Evolutionary conservation across 495 filamentous ascomycete species (phyloP).

Genomic region (Thermochaetoides thermophila): DNA sequence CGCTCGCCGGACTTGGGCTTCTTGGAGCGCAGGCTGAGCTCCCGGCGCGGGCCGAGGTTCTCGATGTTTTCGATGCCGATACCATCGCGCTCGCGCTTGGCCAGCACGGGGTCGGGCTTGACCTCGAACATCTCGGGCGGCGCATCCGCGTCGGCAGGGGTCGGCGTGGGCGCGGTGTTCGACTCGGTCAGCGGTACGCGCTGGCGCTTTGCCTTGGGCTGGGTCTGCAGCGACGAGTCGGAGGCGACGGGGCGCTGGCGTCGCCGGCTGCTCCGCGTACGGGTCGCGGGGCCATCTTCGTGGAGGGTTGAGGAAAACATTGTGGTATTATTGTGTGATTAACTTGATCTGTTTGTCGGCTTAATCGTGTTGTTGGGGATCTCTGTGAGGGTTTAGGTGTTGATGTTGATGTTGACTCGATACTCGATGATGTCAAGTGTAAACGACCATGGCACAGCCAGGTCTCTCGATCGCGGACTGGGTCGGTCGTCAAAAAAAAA

Average conservation of each 20-base stretch:
- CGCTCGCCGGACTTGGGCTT: constrained; percentile 42
- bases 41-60: constrained; percentile 19
- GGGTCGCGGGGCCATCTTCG: constrained; percentile 32
- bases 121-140: constrained; percentile 33
- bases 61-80: constrained; percentile 26
- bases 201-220: constrained; percentile 58
- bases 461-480: too few species aligned
- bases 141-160: constrained; percentile 26
- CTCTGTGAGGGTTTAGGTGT: constrained; percentile 2
- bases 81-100: constrained; percentile 33
- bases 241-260: constrained; percentile 51
- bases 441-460: constrained; percentile 1
- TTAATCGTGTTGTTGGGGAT: constrained; percentile 1
- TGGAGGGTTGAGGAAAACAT: constrained; percentile 50
- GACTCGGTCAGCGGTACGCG: constrained; percentile 45
- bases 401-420: constrained; percentile 6
- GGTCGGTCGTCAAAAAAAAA: background rate
- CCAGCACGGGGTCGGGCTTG: constrained; percentile 27
- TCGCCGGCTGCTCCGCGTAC: constrained; percentile 45
- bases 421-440: background rate
- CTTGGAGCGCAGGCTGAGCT: constrained; percentile 49
- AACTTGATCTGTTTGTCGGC: too few species aligned
- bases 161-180: constrained; percentile 39
- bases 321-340: too few species aligned
- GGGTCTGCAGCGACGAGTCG: constrained; percentile 42